Evolutionary conservation across 495 filamentous ascomycete genomes (phyloP).

Genomic region (Peziza echinospora): DNA sequence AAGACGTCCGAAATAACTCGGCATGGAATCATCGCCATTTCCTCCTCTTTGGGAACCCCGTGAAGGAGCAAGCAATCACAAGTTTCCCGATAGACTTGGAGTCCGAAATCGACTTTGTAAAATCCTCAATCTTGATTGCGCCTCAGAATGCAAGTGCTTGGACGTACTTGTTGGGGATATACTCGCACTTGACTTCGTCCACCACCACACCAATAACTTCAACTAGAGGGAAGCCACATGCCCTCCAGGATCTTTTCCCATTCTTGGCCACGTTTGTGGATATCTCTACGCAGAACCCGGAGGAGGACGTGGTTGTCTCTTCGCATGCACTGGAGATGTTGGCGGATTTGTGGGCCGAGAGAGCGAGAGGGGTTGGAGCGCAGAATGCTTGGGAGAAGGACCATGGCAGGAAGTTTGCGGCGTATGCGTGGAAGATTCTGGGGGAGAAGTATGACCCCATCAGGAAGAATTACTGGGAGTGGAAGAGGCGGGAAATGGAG

Average conservation of each 20-base stretch:
- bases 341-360: constrained; percentile 55
- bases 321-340: constrained; percentile 79
- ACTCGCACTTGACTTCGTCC: background rate
- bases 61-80: constrained; percentile 24
- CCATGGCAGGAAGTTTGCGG: constrained; percentile 29
- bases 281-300: constrained; percentile 44
- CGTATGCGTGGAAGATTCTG: constrained; percentile 45
- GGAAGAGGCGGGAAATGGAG: constrained; percentile 34
- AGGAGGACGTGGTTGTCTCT: too few relatives aligned
- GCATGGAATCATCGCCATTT: constrained; percentile 96
- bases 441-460: constrained; percentile 79
- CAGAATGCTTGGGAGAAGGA: background rate
- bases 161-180: constrained; percentile 60
- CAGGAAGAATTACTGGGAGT: constrained; percentile 79
- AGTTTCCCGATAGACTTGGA: constrained; percentile 32
- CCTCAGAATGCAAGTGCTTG: constrained; percentile 89
- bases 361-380: constrained; percentile 16
- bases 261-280: constrained; percentile 30
- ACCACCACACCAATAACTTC: background rate
- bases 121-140: too few relatives aligned
- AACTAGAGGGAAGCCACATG: background rate
- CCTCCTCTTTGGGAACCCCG: constrained; percentile 47
- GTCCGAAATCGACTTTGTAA: too few relatives aligned
- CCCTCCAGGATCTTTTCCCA: background rate
- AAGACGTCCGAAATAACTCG: constrained; percentile 82